phyloP scores from a whole-genome alignment of 106 monocot species.

The Cymbidium sinense region DNA sequence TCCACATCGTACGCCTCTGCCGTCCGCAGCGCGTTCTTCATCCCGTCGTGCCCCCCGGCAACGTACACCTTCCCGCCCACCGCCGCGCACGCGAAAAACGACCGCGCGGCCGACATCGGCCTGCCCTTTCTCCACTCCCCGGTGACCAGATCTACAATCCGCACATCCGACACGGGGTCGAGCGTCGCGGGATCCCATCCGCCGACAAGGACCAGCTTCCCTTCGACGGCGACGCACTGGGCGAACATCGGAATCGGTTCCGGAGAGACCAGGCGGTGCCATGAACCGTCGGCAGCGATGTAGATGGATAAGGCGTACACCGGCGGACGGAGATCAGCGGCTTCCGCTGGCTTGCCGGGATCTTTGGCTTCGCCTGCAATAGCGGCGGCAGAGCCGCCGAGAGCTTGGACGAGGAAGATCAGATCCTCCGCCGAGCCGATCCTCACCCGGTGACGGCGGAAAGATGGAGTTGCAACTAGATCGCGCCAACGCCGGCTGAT shows the following conservation, averaged over 20 bases:
- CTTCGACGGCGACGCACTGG: conserved; percentile 38
- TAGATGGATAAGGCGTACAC: conserved; percentile 26
- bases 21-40: conserved; percentile 67
- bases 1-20: conserved; percentile 62
- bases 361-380: not conserved
- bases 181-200: conserved; percentile 56
- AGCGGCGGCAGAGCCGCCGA: not conserved
- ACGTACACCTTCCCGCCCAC: not conserved
- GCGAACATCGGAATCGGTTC: conserved; percentile 45
- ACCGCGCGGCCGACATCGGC: conserved; percentile 6
- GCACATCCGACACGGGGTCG: conserved; percentile 38
- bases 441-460: conserved; percentile 10
- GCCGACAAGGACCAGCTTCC: conserved; percentile 37
- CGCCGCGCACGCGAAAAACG: conserved; percentile 10
- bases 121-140: conserved; percentile 27
- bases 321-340: conserved; percentile 10
- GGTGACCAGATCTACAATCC: conserved; percentile 34
- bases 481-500: conserved; percentile 19
- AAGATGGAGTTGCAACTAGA: conserved; percentile 7
- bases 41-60: conserved; percentile 7
- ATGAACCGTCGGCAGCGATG: conserved; percentile 25
- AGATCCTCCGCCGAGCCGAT: conserved; percentile 20
- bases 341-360: not conserved
- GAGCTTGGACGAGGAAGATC: conserved; percentile 21
- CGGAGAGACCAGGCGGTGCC: conserved; percentile 25